These are phyloP conservation scores for Mediolabrus comicus DNA, from an alignment of 108 stramenopile genomes.

Conservation along the genomic window DNA sequence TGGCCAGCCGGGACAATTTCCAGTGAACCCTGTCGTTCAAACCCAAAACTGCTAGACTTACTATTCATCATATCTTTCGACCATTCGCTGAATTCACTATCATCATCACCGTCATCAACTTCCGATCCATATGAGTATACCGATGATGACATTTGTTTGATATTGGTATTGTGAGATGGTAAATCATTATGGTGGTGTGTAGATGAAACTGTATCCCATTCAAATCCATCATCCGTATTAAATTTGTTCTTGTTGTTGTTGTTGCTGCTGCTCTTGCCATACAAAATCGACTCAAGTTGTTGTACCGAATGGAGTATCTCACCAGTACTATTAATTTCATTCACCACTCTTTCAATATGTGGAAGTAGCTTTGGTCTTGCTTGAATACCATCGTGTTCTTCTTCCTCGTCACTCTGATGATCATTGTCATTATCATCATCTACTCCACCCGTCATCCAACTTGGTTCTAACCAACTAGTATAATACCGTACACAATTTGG, in stretches of 20 bases:
- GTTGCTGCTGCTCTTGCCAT: slow-evolving; percentile 1
- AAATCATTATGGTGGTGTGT: not conserved
- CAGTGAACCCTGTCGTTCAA: slow-evolving; percentile 15
- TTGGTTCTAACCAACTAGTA: slow-evolving; percentile 91
- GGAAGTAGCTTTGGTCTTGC: slow-evolving; percentile 28
- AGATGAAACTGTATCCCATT: slow-evolving; percentile 29
- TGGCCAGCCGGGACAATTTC: slow-evolving; percentile 23
- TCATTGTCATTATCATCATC: not conserved
- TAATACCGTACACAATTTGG: slow-evolving; percentile 92
- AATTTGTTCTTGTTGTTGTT: not conserved
- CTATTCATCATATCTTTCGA: slow-evolving; percentile 18
- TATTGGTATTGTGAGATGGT: slow-evolving; percentile 15
- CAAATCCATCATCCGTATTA: slow-evolving; percentile 32
- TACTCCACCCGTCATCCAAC: slow-evolving; percentile 79
- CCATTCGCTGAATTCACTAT: slow-evolving; percentile 51
- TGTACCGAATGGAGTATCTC: slow-evolving; percentile 31
- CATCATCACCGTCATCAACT: slow-evolving; percentile 17
- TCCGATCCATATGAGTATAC: not conserved
- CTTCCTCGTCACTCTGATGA: not conserved
- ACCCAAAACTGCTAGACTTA: slow-evolving; percentile 11
- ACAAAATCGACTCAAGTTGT: slow-evolving; percentile 40
- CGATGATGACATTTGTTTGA: not conserved
- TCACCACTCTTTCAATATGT: slow-evolving; percentile 33
- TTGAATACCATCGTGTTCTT: not conserved
- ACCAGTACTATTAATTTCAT: slow-evolving; percentile 23